Evolutionary conservation across 192 early-diverging fungal species (phyloP).

Genomic region (Piromyces sp.): DNA sequence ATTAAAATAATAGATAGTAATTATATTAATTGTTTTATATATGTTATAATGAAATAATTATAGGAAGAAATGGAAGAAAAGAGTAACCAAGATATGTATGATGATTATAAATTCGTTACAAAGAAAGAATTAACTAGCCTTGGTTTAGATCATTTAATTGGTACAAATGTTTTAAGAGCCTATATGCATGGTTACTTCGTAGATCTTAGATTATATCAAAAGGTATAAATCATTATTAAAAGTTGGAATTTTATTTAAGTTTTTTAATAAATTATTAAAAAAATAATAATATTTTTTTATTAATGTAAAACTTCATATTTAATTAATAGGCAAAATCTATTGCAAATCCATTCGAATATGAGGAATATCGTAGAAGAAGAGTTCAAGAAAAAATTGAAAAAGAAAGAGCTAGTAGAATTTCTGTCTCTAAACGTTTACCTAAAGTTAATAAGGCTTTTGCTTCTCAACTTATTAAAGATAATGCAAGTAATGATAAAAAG

Average conservation of each 20-base stretch:
- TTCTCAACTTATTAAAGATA: conserved; percentile 33
- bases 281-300: too few species aligned
- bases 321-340: conserved; percentile 65
- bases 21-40: neutral
- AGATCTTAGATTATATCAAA: conserved; percentile 85
- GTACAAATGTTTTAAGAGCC: conserved; percentile 77
- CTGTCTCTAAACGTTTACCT: conserved; percentile 67
- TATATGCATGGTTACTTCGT: conserved; percentile 99
- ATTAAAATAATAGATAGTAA: neutral
- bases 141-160: conserved; percentile 79
- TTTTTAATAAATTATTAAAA: too few species aligned
- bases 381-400: conserved; percentile 71
- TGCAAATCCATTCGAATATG: conserved; percentile 89
- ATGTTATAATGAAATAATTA: neutral
- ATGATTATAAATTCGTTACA: conserved; percentile 96
- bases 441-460: conserved; percentile 86
- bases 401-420: conserved; percentile 72
- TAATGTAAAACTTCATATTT: too few species aligned
- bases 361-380: conserved; percentile 63
- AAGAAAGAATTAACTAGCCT: conserved; percentile 72
- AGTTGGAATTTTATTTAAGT: too few species aligned
- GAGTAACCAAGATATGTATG: conserved; percentile 67
- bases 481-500: conserved; percentile 16
- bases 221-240: conserved; percentile 10
- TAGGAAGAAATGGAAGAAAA: conserved; percentile 65